Conservation (phyloP, 305 asterid species). For the Solanum hybrid region DNA sequence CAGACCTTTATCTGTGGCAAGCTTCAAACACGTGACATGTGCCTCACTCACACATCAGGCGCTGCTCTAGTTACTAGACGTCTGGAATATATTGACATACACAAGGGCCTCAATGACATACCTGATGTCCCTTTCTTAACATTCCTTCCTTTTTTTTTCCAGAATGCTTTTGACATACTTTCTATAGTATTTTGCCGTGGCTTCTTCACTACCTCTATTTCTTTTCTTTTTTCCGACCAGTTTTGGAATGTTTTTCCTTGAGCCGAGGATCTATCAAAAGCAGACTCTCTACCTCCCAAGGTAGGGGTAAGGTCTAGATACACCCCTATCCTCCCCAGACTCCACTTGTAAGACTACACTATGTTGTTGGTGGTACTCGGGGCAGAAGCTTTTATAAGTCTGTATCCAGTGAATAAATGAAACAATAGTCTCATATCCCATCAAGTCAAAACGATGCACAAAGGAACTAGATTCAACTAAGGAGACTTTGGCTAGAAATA, state of each 20-base stretch:
- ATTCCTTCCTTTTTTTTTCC: neutral
- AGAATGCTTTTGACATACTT: neutral
- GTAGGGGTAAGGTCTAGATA: neutral
- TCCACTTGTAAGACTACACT: neutral
- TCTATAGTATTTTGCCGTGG: neutral
- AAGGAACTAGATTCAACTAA: neutral
- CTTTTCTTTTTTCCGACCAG: neutral
- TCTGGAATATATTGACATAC: neutral
- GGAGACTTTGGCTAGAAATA: neutral
- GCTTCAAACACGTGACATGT: neutral
- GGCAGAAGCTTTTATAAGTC: neutral
- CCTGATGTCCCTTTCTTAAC: neutral
- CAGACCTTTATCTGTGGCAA: neutral
- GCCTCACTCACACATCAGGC: neutral
- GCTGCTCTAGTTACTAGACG: neutral
- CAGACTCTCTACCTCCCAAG: neutral
- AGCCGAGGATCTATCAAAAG: neutral
- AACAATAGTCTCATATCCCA: neutral
- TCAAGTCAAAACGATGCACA: neutral
- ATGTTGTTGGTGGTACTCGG: neutral
- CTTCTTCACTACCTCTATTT: neutral
- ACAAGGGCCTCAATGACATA: neutral
- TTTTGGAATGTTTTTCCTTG: neutral
- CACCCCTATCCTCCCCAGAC: neutral
- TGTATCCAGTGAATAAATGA: neutral